Percentiles rank a stretch among this genome's conserved stretches.
phyloP scores from a whole-genome alignment of 73 alveolate species.

The Durusdinium trenchii region DNA sequence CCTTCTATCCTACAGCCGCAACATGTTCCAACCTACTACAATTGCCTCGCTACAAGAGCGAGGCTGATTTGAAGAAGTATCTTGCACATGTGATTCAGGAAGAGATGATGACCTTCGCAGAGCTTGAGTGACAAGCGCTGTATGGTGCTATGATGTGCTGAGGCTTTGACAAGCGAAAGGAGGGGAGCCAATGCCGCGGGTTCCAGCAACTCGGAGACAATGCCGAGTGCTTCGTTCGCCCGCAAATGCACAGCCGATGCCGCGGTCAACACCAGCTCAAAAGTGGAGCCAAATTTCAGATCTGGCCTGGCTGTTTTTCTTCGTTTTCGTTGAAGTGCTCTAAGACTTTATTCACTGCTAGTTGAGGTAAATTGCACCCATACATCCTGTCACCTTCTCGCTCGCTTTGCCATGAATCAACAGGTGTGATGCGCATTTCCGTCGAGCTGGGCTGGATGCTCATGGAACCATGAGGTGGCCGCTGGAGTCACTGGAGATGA shows the following conservation, averaged over 20 bases:
- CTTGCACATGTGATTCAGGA: not conserved
- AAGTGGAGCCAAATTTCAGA: too few species aligned
- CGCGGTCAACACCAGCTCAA: too few species aligned
- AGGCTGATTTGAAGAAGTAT: slow-evolving; percentile 14
- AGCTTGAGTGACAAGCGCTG: not conserved
- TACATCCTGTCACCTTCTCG: too few species aligned
- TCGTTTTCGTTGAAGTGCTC: not conserved
- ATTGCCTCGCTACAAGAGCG: slow-evolving; percentile 22
- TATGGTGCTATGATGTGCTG: not conserved
- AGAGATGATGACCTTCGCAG: slow-evolving; percentile 2
- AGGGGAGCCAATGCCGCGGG: too few species aligned
- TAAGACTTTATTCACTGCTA: too few species aligned
- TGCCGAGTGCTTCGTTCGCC: too few species aligned
- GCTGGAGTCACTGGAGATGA: not conserved
- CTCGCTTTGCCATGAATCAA: not conserved
- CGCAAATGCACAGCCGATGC: too few species aligned
- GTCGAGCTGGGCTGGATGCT: slow-evolving; percentile 86
- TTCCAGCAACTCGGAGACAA: too few species aligned
- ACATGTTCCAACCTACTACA: slow-evolving; percentile 8
- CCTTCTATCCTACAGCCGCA: slow-evolving; percentile 11
- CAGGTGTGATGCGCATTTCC: slow-evolving; percentile 90
- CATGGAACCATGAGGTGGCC: slow-evolving; percentile 81
- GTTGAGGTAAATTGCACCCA: too few species aligned
- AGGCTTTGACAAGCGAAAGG: not conserved
- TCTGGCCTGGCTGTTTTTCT: not conserved